Conservation (phyloP, 2,329 filamentous ascomycete species). For the Paraconiothyrium brasiliense region DNA sequence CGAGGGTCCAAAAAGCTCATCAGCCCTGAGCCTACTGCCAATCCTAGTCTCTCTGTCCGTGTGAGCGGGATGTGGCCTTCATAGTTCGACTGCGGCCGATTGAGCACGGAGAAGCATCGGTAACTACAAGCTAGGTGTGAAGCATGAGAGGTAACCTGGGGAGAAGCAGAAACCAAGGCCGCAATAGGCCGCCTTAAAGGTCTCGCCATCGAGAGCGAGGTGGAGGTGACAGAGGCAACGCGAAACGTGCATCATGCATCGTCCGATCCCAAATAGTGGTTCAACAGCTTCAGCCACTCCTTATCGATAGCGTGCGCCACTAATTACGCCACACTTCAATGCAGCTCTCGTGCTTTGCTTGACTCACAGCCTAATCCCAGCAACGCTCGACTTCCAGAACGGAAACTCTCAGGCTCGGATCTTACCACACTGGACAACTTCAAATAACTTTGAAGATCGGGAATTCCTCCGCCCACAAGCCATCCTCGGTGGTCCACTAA, state of each 20-base stretch:
- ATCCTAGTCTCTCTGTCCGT: conserved; percentile 74
- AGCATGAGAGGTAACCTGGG: conserved; percentile 14
- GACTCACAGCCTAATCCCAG: background rate
- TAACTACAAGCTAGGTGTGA: conserved; percentile 33
- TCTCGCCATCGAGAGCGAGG: conserved; percentile 24
- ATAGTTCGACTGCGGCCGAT: conserved; percentile 87
- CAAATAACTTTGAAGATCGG: too few species aligned
- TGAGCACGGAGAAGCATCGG: conserved; percentile 79
- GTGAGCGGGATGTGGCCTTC: conserved; percentile 92
- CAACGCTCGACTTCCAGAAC: background rate
- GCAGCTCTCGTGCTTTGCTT: conserved; percentile 1
- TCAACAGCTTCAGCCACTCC: conserved; percentile 18
- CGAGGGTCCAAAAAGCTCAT: conserved; percentile 76
- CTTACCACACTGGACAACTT: too few species aligned
- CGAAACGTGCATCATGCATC: conserved; percentile 7
- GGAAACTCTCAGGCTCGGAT: background rate
- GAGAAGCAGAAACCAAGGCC: conserved; percentile 12
- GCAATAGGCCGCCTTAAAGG: conserved; percentile 21
- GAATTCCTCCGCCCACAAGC: too few species aligned
- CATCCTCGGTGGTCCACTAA: too few species aligned
- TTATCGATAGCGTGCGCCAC: conserved; percentile 26
- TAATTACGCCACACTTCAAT: background rate
- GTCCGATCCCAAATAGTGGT: conserved; percentile 19
- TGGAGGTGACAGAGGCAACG: background rate
- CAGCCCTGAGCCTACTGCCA: conserved; percentile 71